phyloP scores from a whole-genome alignment of 331 rosid species.

The Stylosanthes scabra region DNA sequence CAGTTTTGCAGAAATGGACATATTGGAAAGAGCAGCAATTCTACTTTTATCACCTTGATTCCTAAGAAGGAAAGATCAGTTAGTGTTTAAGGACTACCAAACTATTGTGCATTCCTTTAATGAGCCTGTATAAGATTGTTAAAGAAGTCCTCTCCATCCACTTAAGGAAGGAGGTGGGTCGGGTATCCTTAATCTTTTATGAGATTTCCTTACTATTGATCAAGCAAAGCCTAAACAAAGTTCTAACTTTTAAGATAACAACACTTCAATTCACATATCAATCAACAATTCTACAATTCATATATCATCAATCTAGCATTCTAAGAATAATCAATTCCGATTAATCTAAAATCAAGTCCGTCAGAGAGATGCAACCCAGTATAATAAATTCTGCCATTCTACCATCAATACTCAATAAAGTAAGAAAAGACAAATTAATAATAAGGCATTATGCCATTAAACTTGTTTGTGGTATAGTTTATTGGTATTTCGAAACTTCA shows the following conservation, averaged over 20 bases:
- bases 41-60: too few relatives aligned
- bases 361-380: neutral
- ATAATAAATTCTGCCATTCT: neutral
- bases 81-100: too few relatives aligned
- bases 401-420: neutral
- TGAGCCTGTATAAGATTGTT: too few relatives aligned
- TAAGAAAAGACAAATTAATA: neutral
- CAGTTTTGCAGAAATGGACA: too few relatives aligned
- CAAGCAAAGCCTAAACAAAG: neutral
- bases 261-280: neutral
- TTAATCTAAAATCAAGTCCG: neutral
- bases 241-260: constrained; percentile 9
- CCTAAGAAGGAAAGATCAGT: too few relatives aligned
- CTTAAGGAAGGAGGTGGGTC: neutral
- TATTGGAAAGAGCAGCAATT: too few relatives aligned
- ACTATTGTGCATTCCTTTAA: too few relatives aligned
- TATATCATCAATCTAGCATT: too few relatives aligned
- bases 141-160: neutral
- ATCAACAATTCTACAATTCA: neutral
- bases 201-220: neutral
- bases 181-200: neutral
- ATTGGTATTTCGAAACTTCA: too few relatives aligned
- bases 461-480: too few relatives aligned
- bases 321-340: neutral
- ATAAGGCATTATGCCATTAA: neutral